A percentile compares a stretch with the other conserved stretches of the same genome.
Conservation (phyloP, 2,329 filamentous ascomycete species). For the Pseudogymnoascus sp. region DNA sequence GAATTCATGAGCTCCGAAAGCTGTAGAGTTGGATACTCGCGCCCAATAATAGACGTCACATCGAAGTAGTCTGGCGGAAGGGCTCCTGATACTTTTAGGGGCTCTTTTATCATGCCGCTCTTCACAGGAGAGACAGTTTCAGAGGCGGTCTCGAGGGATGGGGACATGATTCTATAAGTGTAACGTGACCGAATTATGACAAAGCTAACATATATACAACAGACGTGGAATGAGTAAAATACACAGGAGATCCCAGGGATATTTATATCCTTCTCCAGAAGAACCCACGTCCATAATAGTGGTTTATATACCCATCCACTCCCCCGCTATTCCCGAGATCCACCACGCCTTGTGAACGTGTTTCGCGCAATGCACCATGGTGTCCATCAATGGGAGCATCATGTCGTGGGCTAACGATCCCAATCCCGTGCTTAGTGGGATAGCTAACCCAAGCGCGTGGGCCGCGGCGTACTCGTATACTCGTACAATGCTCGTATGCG, state of each 20-base stretch:
- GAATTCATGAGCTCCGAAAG: conserved; percentile 10
- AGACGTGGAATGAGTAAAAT: not conserved
- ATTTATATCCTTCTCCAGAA: not conserved
- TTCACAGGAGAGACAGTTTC: not conserved
- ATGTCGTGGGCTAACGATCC: not conserved
- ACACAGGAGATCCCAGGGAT: not conserved
- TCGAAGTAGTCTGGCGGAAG: conserved; percentile 6
- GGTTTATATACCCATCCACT: not conserved
- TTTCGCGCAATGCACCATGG: not conserved
- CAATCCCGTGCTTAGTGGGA: not conserved
- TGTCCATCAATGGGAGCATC: not conserved
- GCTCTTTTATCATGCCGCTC: conserved; percentile 1
- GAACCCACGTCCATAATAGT: not conserved
- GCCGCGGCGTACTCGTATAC: not conserved
- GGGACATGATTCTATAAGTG: not conserved
- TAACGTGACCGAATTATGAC: not conserved
- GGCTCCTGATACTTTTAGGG: not conserved
- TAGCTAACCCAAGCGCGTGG: not conserved
- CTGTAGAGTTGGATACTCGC: conserved; percentile 3
- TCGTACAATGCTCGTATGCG: not conserved
- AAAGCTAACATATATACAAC: not conserved
- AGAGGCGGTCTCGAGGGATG: not conserved
- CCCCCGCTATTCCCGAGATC: not conserved
- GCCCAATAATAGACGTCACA: conserved; percentile 8
- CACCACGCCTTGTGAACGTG: not conserved